A percentile compares a stretch with the other conserved stretches of the same genome.
phyloP scores from a whole-genome alignment of 1,139 yeast genomes.

The Taphrina communis region DNA sequence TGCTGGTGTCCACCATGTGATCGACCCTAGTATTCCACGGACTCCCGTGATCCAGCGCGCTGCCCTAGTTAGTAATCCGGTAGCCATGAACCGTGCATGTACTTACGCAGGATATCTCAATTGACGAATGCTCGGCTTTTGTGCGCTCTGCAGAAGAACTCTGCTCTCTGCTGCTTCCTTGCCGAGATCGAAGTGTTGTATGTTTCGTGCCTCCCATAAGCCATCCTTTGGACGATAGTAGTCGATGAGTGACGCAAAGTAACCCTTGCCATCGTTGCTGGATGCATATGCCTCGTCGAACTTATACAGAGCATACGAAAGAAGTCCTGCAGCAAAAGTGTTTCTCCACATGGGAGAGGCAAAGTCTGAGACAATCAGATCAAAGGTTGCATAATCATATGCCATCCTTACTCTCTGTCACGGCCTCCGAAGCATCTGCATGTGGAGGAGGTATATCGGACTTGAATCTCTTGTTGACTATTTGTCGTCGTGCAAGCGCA shows the following conservation, averaged over 20 bases:
- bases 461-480: constrained; percentile 21
- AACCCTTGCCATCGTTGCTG: constrained; percentile 27
- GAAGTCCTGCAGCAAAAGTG: constrained; percentile 16
- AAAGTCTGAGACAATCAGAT: constrained; percentile 14
- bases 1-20: constrained; percentile 36
- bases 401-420: constrained; percentile 19
- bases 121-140: constrained; percentile 26
- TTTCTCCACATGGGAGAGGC: constrained; percentile 38
- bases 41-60: constrained; percentile 36
- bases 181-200: constrained; percentile 34
- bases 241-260: constrained; percentile 22
- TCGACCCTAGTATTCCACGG: constrained; percentile 39
- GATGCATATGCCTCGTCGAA: constrained; percentile 36
- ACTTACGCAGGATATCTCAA: constrained; percentile 39
- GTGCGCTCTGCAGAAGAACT: constrained; percentile 29
- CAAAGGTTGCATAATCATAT: no score
- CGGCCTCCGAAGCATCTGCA: constrained; percentile 21
- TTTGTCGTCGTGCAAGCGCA: background rate
- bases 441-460: constrained; percentile 34
- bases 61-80: background rate
- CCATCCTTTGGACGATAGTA: constrained; percentile 36
- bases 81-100: background rate
- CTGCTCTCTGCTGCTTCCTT: constrained; percentile 32
- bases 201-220: constrained; percentile 34
- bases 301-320: constrained; percentile 29